Evolutionary conservation across 768 basidiomycete genomes (phyloP), one percentile per base, ranked within the genome.

Genomic region (Tubosaeta sp.): DNA sequence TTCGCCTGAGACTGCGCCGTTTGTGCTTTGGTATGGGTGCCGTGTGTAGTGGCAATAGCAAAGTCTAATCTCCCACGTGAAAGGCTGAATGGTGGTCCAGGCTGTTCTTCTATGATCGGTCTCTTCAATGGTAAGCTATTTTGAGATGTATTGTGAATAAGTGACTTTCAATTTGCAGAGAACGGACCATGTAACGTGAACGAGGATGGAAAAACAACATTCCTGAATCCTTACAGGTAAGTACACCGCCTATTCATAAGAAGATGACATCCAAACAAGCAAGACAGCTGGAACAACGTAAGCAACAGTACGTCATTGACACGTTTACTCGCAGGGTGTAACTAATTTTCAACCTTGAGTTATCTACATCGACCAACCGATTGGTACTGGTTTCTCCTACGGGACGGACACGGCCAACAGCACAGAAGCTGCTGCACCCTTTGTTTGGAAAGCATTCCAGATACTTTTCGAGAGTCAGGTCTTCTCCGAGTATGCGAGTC

Each of bases 331-430:
- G 34, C 18, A 21, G 7, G n/a, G 14, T 16, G 24, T 18, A 16
- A 36, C 43, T n/a, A n/a, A n/a, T n/a, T n/a, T 13, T 43, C 43
- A 44, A 49, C 11, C 7, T 12, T 1, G 40, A 86, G 83, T 86
- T 65, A 81, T 86, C 30, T 86, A 85, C 60, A 81, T 86, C 29
- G 83, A 85, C 61, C 83, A 86, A 59, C 84, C 83, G 4, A 80
- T 86, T 32, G 82, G 81, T 0, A 77, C 81, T 0, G 83, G 84
- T 5, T 84, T 84, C 60, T 85, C 83, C 1, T 78, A 75, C 49
- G 83, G 84, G 13, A 72, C 63, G 0, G 74, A 79, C 48, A 75
- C 74, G 0, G 79, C 82, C 19, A 81, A 84, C 54, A 71, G 59
- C 38, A 74, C 70, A 2, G 59, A 76, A 32, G 49, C 78, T 18